phyloP scores from a whole-genome alignment of 2,329 filamentous ascomycete species.

The Talaromyces sp. region DNA sequence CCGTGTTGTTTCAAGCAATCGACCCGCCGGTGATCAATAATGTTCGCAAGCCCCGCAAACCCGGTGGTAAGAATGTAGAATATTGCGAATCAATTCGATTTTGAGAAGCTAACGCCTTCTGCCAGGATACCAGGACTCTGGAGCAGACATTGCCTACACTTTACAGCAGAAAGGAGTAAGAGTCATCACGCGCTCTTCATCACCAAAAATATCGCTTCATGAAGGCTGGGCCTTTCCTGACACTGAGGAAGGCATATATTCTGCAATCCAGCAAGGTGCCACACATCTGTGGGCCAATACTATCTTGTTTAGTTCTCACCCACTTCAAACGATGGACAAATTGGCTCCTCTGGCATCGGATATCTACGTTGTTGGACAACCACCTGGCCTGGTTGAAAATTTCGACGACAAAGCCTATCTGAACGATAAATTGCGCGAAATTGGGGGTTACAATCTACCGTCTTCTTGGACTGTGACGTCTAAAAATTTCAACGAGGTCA shows the following conservation, averaged over 20 bases:
- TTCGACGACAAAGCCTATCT: conserved; percentile 50
- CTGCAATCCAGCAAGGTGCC: conserved; percentile 36
- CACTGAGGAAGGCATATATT: conserved; percentile 38
- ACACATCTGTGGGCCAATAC: conserved; percentile 51
- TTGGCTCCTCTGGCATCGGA: conserved; percentile 25
- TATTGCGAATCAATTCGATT: not conserved
- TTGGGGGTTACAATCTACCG: conserved; percentile 38
- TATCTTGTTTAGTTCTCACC: conserved; percentile 45
- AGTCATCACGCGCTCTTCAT: conserved; percentile 26
- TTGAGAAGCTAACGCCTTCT: not conserved
- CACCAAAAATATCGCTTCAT: conserved; percentile 26
- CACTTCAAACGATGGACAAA: conserved; percentile 38
- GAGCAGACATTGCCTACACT: conserved; percentile 45
- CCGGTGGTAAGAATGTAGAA: conserved; percentile 31
- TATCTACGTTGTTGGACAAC: conserved; percentile 43
- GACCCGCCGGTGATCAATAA: conserved; percentile 45
- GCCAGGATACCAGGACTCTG: conserved; percentile 45
- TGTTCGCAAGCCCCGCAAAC: conserved; percentile 46
- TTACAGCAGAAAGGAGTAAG: conserved; percentile 27
- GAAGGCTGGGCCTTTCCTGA: conserved; percentile 42
- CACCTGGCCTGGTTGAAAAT: conserved; percentile 42
- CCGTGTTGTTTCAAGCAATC: conserved; percentile 45
- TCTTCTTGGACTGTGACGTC: conserved; percentile 28
- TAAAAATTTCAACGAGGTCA: conserved; percentile 9
- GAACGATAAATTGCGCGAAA: conserved; percentile 37